Conservation (phyloP, 2,329 filamentous ascomycete species). For the Colletotrichum costaricense region DNA sequence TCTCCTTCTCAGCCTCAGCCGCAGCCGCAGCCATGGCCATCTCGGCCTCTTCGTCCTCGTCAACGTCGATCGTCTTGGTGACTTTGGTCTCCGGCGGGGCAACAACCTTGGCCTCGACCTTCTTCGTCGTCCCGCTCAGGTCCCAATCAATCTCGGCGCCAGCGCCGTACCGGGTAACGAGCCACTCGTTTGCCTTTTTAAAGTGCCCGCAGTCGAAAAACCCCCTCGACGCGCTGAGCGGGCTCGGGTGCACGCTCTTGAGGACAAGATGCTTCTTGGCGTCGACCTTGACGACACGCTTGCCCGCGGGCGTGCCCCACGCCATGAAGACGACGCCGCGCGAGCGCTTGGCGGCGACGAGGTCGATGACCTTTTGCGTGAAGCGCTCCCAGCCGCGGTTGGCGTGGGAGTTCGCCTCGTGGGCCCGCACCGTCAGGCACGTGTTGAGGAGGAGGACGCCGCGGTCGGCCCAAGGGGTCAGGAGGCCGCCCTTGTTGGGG, state of each 20-base stretch:
- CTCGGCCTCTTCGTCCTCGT: background rate
- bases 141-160: constrained; percentile 89
- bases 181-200: constrained; percentile 85
- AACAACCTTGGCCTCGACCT: constrained; percentile 21
- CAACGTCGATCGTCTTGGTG: background rate
- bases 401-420: constrained; percentile 87
- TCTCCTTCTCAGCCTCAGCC: constrained; percentile 39
- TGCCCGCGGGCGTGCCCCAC: constrained; percentile 89
- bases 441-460: constrained; percentile 96
- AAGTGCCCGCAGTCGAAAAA: constrained; percentile 90
- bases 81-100: constrained; percentile 31
- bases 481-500: constrained; percentile 80
- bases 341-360: constrained; percentile 80
- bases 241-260: constrained; percentile 90
- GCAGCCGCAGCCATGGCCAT: constrained; percentile 23
- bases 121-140: constrained; percentile 47
- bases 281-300: constrained; percentile 81
- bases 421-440: constrained; percentile 90
- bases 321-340: constrained; percentile 93
- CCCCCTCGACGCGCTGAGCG: constrained; percentile 84
- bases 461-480: constrained; percentile 93
- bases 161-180: constrained; percentile 81
- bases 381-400: constrained; percentile 93
- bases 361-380: constrained; percentile 91
- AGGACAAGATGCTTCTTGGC: constrained; percentile 82